These are phyloP conservation scores for Theobroma cacao DNA, from an alignment of 345 rosid genomes.

Conservation along the genomic window DNA sequence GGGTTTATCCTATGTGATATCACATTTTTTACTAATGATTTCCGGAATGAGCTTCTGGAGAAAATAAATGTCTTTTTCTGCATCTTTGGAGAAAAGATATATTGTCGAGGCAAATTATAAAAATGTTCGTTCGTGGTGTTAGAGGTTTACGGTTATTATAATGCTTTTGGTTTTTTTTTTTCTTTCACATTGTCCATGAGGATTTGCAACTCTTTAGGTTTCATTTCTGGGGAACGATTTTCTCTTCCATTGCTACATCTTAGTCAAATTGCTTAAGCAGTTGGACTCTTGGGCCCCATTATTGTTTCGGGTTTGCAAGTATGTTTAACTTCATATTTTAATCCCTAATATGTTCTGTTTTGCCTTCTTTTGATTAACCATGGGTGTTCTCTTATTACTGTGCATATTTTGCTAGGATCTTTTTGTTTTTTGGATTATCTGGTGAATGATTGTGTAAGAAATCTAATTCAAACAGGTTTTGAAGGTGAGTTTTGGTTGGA, in stretches of 20 bases:
- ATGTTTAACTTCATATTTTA: not conserved
- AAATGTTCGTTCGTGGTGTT: not conserved
- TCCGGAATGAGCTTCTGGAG: not conserved
- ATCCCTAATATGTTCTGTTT: not conserved
- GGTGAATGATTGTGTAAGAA: slow-evolving; percentile 6
- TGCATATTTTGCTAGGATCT: not conserved
- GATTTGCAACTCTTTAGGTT: not conserved
- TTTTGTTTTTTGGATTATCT: not conserved
- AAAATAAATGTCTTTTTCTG: too few relatives aligned
- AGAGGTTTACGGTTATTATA: not conserved
- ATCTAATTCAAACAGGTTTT: slow-evolving; percentile 19
- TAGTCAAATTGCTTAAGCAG: not conserved
- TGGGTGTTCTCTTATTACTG: not conserved
- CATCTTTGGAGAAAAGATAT: not conserved
- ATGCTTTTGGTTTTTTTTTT: not conserved
- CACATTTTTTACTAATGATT: not conserved
- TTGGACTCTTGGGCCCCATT: not conserved
- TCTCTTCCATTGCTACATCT: not conserved
- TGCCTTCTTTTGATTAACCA: not conserved
- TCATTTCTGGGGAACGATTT: not conserved
- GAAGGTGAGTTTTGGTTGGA: slow-evolving; percentile 23
- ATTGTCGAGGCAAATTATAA: not conserved
- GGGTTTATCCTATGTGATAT: not conserved
- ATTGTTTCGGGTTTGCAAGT: not conserved
- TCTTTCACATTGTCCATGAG: not conserved